phyloP scores from a whole-genome alignment of 2,329 filamentous ascomycete species.

The Pseudogymnoascus sp. region DNA sequence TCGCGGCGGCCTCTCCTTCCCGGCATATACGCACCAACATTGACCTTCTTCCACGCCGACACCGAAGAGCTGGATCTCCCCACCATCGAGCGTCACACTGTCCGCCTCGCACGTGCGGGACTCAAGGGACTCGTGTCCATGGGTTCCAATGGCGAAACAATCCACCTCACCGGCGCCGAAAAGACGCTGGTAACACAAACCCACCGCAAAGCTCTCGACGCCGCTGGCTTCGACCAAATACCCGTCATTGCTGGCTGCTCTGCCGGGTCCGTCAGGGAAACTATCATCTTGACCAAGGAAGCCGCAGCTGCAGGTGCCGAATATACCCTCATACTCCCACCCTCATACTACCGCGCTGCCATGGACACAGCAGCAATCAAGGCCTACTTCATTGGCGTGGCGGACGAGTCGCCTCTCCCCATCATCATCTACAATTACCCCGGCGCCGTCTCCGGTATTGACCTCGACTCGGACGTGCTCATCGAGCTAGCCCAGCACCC shows the following conservation, averaged over 20 bases:
- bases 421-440: constrained; percentile 87
- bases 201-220: constrained; percentile 73
- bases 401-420: constrained; percentile 67
- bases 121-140: constrained; percentile 76
- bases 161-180: constrained; percentile 72
- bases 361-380: constrained; percentile 61
- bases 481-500: constrained; percentile 70
- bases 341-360: constrained; percentile 75
- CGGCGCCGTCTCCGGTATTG: constrained; percentile 75
- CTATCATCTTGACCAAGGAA: constrained; percentile 64
- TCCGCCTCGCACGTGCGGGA: constrained; percentile 67
- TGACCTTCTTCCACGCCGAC: constrained; percentile 80
- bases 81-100: constrained; percentile 70
- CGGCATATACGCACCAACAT: constrained; percentile 80
- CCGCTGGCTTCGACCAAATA: constrained; percentile 65
- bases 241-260: constrained; percentile 77
- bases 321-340: constrained; percentile 70
- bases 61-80: constrained; percentile 80
- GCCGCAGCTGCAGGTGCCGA: constrained; percentile 64
- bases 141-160: constrained; percentile 86
- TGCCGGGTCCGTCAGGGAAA: constrained; percentile 72
- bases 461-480: constrained; percentile 82
- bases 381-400: constrained; percentile 58
- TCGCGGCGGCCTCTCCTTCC: constrained; percentile 55
- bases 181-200: constrained; percentile 66